Evolutionary conservation across 106 monocot species (phyloP).

Genomic region (Iris macrosiphon): DNA sequence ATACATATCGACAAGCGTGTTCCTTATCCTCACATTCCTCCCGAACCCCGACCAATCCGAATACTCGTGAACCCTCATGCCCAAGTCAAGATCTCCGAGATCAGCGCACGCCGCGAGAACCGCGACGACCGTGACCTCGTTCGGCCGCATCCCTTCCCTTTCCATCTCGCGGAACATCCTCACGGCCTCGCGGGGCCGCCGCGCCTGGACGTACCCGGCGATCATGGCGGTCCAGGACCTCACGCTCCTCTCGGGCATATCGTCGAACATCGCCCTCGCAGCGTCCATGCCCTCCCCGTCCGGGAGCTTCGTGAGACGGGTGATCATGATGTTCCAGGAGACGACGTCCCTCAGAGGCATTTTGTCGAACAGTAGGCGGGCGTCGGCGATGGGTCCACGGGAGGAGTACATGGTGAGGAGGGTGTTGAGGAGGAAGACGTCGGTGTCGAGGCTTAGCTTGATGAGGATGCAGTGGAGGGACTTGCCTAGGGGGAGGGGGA

Average conservation of each 20-base stretch:
- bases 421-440: constrained; percentile 45
- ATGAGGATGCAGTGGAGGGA: constrained; percentile 32
- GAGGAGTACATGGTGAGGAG: constrained; percentile 40
- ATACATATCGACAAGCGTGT: constrained; percentile 71
- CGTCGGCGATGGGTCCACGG: constrained; percentile 11
- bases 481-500: constrained; percentile 17
- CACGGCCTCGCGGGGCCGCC: constrained; percentile 34
- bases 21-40: constrained; percentile 35
- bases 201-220: constrained; percentile 44
- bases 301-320: constrained; percentile 26
- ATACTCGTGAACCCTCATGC: constrained; percentile 37
- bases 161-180: constrained; percentile 43
- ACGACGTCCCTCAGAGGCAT: constrained; percentile 48
- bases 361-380: constrained; percentile 37
- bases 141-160: constrained; percentile 22
- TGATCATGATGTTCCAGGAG: constrained; percentile 57
- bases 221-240: constrained; percentile 68
- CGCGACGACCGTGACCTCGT: constrained; percentile 51
- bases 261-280: constrained; percentile 33
- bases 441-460: constrained; percentile 36
- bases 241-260: constrained; percentile 44
- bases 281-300: constrained; percentile 33
- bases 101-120: constrained; percentile 51
- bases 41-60: constrained; percentile 14
- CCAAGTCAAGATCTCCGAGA: constrained; percentile 41